Evolutionary conservation across 208 protist species (phyloP), one percentile per base, ranked within the genome.

Genomic region (Leishmania lainsoni): DNA sequence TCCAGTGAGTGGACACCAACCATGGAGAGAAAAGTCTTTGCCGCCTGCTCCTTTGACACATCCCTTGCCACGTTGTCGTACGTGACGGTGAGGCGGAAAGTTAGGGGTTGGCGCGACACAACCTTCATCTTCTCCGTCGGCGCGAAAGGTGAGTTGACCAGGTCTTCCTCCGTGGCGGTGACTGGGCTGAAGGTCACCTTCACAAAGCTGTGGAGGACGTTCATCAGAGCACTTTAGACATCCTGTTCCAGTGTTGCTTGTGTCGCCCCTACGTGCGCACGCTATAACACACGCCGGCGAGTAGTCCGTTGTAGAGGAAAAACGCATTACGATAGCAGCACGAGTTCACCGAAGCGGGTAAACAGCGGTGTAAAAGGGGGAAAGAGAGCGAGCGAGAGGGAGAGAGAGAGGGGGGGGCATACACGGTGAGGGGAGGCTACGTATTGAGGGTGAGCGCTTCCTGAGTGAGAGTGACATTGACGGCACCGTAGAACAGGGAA

Each of bases 1-100:
- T 69, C 63, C 66, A 93, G 86, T n/a, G 86, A 85, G 75, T 84
- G 86, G 61, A 89, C 80, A 32, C 89, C 89, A 26, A 86, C 52
- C 58, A 84, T 76, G 12, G 87, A 81, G 49, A 91, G 84, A 56
- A 93, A 86, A 2, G 83, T 75, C 26, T 48, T 81, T 17, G 81
- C 83, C 16, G 84, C 78, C 49, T 83, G 66, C 56, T 78, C 58
- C 63, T 76, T 77, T 17, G 85, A 66, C 4, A 35, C 80, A 66
- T 87, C 77, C 32, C 75, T 66, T 20, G 35, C 72, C 52, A 78
- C 75, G 63, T 91, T 89, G 54, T 79, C 78, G 56, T 86, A 88
- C 12, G 81, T 80, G 49, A 91, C 81, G 52, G 83, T 84, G 49
- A 93, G 85, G 29, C 81, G 75, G 73, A 90, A 90, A 29, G 80